These are phyloP conservation scores for Fusarium euwallaceae DNA, from an alignment of 2,329 filamentous ascomycete genomes.

Conservation along the genomic window DNA sequence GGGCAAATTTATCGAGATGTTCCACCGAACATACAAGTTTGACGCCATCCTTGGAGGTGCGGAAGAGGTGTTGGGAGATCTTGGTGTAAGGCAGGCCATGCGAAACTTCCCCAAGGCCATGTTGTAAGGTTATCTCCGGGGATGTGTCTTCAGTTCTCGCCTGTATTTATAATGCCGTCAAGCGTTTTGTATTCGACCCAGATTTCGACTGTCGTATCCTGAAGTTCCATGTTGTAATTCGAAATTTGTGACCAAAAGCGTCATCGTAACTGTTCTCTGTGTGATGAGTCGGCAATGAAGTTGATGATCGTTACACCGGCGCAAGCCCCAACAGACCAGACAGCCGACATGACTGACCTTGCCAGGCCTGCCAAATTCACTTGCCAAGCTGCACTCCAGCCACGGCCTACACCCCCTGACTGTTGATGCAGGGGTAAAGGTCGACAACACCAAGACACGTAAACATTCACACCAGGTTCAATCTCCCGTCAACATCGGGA, in stretches of 20 bases:
- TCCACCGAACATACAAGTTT: constrained; percentile 87
- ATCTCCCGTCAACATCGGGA: constrained; percentile 46
- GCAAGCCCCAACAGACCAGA: neutral
- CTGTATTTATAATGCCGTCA: constrained; percentile 17
- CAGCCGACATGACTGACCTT: neutral
- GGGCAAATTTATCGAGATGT: constrained; percentile 86
- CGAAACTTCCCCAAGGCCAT: constrained; percentile 87
- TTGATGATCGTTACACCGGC: neutral
- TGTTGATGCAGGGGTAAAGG: constrained; percentile 16
- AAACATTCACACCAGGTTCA: constrained; percentile 47
- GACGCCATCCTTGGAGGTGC: constrained; percentile 83
- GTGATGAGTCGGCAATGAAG: neutral
- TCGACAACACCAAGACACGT: constrained; percentile 42
- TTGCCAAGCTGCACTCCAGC: constrained; percentile 17
- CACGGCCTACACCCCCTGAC: constrained; percentile 31
- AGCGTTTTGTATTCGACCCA: neutral
- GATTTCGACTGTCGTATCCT: neutral
- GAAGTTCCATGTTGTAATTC: neutral
- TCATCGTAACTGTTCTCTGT: neutral
- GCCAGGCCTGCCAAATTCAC: neutral
- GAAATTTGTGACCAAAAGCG: neutral
- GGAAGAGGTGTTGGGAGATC: constrained; percentile 84
- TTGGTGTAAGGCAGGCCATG: constrained; percentile 87
- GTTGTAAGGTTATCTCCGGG: constrained; percentile 64
- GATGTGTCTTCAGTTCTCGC: neutral